Evolutionary conservation across 2,329 filamentous ascomycete species (phyloP).

Genomic region (Kalmusia sp.): DNA sequence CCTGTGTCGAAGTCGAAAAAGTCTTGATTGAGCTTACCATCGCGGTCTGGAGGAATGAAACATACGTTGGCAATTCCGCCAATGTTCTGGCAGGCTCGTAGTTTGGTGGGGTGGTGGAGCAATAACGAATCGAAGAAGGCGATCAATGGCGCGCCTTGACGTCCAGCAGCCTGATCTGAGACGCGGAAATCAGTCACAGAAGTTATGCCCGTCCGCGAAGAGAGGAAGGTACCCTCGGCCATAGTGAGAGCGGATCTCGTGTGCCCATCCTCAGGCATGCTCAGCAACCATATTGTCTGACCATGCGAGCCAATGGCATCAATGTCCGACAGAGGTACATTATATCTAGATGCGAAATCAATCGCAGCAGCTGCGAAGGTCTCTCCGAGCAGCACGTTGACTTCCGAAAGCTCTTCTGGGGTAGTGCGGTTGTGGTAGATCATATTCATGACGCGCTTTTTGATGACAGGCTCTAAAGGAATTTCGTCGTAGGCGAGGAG

Average conservation of each 20-base stretch:
- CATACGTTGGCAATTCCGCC: slow-evolving; percentile 68
- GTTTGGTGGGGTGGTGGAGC: slow-evolving; percentile 62
- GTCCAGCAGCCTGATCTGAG: slow-evolving; percentile 63
- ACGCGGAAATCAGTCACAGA: slow-evolving; percentile 66
- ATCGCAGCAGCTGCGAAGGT: slow-evolving; percentile 61
- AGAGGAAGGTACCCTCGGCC: slow-evolving; percentile 64
- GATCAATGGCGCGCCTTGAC: slow-evolving; percentile 65
- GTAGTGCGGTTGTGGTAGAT: slow-evolving; percentile 65
- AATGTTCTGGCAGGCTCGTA: slow-evolving; percentile 67
- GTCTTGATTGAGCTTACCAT: slow-evolving; percentile 43
- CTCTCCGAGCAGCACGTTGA: slow-evolving; percentile 66
- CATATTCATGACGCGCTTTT: slow-evolving; percentile 65
- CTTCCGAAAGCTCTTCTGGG: slow-evolving; percentile 62
- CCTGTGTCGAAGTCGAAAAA: slow-evolving; percentile 62
- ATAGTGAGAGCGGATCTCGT: slow-evolving; percentile 55
- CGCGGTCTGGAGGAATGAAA: slow-evolving; percentile 61
- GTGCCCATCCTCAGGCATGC: slow-evolving; percentile 38
- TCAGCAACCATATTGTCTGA: slow-evolving; percentile 64
- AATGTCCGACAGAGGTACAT: slow-evolving; percentile 53
- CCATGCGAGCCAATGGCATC: slow-evolving; percentile 65
- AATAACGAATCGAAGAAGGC: slow-evolving; percentile 66
- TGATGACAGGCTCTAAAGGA: slow-evolving; percentile 61
- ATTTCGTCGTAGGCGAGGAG: slow-evolving; percentile 65
- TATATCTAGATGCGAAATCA: slow-evolving; percentile 55
- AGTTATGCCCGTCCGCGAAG: slow-evolving; percentile 63